phyloP scores from a whole-genome alignment of 495 filamentous ascomycete genomes.

The Letharia lupina region DNA sequence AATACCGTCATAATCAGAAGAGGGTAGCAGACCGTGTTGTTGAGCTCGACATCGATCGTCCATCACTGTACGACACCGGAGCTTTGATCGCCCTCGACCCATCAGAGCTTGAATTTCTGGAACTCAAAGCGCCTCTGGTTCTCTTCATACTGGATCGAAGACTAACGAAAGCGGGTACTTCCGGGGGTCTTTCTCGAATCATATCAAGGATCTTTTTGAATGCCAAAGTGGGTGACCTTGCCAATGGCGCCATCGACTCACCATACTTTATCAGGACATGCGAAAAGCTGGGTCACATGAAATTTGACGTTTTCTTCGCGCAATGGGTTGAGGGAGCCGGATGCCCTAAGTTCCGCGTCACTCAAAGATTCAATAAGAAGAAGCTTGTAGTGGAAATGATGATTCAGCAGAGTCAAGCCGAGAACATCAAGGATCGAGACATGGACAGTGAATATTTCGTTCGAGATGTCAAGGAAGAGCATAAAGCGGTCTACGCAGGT shows the following conservation, averaged over 20 bases:
- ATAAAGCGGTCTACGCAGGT: slow-evolving; percentile 59
- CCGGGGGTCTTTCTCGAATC: slow-evolving; percentile 73
- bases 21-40: slow-evolving; percentile 70
- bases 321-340: slow-evolving; percentile 89
- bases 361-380: slow-evolving; percentile 94
- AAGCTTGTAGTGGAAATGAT: slow-evolving; percentile 89
- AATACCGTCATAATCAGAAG: slow-evolving; percentile 88
- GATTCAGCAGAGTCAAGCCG: slow-evolving; percentile 70
- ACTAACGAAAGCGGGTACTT: slow-evolving; percentile 76
- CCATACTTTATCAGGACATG: slow-evolving; percentile 68
- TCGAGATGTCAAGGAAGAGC: slow-evolving; percentile 72
- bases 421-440: slow-evolving; percentile 41
- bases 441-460: slow-evolving; percentile 63
- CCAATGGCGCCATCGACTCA: slow-evolving; percentile 64
- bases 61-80: slow-evolving; percentile 74
- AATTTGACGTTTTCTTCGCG: slow-evolving; percentile 77
- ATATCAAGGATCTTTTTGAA: slow-evolving; percentile 72
- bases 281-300: slow-evolving; percentile 78
- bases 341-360: slow-evolving; percentile 76
- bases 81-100: slow-evolving; percentile 68
- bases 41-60: slow-evolving; percentile 71
- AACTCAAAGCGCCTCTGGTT: slow-evolving; percentile 82
- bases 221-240: slow-evolving; percentile 66
- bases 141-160: slow-evolving; percentile 89
- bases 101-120: slow-evolving; percentile 79